A percentile compares a stretch with the other conserved stretches of the same genome.
Conservation (phyloP, 805 yeast species). For the Yamadazyma phyllophila region DNA sequence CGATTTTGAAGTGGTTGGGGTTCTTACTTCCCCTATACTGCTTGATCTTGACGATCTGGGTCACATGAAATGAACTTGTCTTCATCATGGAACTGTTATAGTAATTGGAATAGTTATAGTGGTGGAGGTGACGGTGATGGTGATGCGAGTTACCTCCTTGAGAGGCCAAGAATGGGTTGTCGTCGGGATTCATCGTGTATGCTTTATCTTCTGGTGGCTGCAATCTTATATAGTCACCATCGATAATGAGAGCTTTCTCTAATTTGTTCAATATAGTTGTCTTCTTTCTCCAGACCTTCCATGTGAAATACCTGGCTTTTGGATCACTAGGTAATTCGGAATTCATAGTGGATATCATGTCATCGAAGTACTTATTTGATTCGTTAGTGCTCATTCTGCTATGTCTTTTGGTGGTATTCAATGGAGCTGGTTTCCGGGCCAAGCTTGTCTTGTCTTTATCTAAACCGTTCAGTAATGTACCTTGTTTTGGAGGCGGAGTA, state of each 20-base stretch:
- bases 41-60: constrained; percentile 71
- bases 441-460: not conserved
- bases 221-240: constrained; percentile 90
- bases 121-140: constrained; percentile 38
- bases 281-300: constrained; percentile 86
- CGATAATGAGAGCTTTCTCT: constrained; percentile 81
- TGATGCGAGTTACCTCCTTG: constrained; percentile 16
- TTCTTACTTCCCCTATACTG: constrained; percentile 62
- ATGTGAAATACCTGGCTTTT: constrained; percentile 69
- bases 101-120: constrained; percentile 38
- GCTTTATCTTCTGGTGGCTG: constrained; percentile 79
- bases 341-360: constrained; percentile 27
- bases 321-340: constrained; percentile 33
- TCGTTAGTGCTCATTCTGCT: constrained; percentile 2
- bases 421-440: not conserved
- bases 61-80: constrained; percentile 82
- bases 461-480: not conserved
- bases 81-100: constrained; percentile 71
- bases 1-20: constrained; percentile 77
- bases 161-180: constrained; percentile 27
- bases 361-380: constrained; percentile 28
- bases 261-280: constrained; percentile 78
- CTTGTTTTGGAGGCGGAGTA: constrained; percentile 9
- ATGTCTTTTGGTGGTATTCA: not conserved
- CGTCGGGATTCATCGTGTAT: constrained; percentile 28